Base-by-base conservation (phyloP, 345 rosid genomes). In the Euphorbia peplus region DNA sequence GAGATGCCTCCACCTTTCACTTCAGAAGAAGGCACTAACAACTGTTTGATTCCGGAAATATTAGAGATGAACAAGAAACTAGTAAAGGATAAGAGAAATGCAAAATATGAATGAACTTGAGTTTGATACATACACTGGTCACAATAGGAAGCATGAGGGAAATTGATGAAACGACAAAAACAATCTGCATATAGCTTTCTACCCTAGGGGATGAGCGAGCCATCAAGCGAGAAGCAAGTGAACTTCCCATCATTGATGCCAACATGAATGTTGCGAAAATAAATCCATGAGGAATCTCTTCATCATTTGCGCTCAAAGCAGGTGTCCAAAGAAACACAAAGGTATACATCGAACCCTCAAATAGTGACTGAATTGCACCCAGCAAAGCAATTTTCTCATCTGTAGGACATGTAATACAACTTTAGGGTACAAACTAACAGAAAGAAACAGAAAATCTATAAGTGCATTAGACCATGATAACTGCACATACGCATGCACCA, bases 261-360 rank as follows among this genome's bases (percentile, higher is more conserved):
- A 93, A 68, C 96, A 93, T 93, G 81, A 93, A 86, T 8, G 98
- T 93, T 12, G 98, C 97, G 71, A 93, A 93, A 77, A 93, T 90
- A 70, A 93, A 93, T 73, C 97, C 98, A 63, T 93, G 97, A 72
- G 98, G 98, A 64, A 93, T 91, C 0, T 93, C 95, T 79, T 93
- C 96, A 0, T 83, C 90, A 67, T 83, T 87, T 55, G 98, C 95
- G 81, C 96, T 89, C 64, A 93, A 78, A 60, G 97, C 95, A 67
- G 97, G 97, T 59, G 98, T 91, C 98, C 98, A 93, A n/a, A 93
- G 95, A 86, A 93, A 93, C 55, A 93, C 98, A 66, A 93, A 93
- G 70, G 98, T 93, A 76, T 93, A 93, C 98, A 93, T 93, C 3
- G 98, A 93, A 62, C 97, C 97, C 81, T 93, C 98, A 80, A 93